These are phyloP conservation scores for Persicaria tinctoria DNA, from an alignment of 148 eudicot genomes.

Conservation along the genomic window DNA sequence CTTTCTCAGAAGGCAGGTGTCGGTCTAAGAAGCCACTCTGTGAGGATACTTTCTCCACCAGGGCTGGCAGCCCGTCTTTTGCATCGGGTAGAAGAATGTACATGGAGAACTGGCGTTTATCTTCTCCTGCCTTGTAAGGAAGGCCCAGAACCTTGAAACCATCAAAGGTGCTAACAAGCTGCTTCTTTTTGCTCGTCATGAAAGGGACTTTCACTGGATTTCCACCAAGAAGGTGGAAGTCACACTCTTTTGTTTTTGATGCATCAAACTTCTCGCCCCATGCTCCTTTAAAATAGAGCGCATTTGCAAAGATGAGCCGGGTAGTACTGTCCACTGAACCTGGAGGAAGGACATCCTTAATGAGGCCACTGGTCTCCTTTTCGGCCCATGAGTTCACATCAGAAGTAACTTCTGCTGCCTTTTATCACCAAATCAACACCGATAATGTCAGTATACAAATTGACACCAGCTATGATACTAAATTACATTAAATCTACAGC, in stretches of 20 bases:
- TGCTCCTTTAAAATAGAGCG: slow-evolving; percentile 80
- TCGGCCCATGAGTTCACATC: slow-evolving; percentile 84
- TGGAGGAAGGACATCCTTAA: slow-evolving; percentile 70
- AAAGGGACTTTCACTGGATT: slow-evolving; percentile 60
- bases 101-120: slow-evolving; percentile 75
- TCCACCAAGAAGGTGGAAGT: slow-evolving; percentile 64
- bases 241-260: slow-evolving; percentile 47
- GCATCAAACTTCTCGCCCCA: slow-evolving; percentile 68
- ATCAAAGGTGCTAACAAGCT: slow-evolving; percentile 33
- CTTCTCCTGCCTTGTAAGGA: slow-evolving; percentile 65
- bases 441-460: not conserved
- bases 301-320: slow-evolving; percentile 75
- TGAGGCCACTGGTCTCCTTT: slow-evolving; percentile 69
- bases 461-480: not conserved
- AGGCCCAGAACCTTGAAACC: slow-evolving; percentile 69
- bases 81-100: slow-evolving; percentile 69
- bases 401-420: slow-evolving; percentile 59
- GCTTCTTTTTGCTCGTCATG: slow-evolving; percentile 80
- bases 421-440: slow-evolving; percentile 19
- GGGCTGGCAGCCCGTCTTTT: slow-evolving; percentile 50
- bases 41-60: slow-evolving; percentile 46
- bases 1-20: slow-evolving; percentile 40
- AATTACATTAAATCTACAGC: not conserved
- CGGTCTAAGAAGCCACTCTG: slow-evolving; percentile 46
- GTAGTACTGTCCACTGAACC: slow-evolving; percentile 60